A percentile compares a stretch with the other conserved stretches of the same genome.
phyloP scores from a whole-genome alignment of 805 yeast species.

The Candida coleopterorum region DNA sequence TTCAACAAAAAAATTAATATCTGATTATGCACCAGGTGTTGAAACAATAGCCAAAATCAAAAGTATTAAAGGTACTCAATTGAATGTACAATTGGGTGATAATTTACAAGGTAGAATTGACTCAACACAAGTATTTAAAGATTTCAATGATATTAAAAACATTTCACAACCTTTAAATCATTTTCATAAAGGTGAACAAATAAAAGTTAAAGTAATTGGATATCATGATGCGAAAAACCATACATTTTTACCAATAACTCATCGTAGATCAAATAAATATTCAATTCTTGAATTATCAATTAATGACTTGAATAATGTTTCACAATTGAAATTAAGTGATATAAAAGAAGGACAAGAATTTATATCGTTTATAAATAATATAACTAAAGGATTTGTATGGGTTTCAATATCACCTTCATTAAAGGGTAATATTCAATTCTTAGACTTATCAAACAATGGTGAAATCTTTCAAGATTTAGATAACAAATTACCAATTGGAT shows the following conservation, averaged over 20 bases:
- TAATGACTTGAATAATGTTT: slow-evolving; percentile 25
- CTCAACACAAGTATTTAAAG: slow-evolving; percentile 61
- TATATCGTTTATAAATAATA: slow-evolving; percentile 62
- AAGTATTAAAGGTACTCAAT: slow-evolving; percentile 64
- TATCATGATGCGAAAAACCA: slow-evolving; percentile 68
- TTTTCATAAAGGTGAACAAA: slow-evolving; percentile 53
- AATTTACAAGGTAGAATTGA: slow-evolving; percentile 78
- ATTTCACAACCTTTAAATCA: slow-evolving; percentile 51
- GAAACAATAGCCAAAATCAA: slow-evolving; percentile 56
- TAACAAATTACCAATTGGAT: slow-evolving; percentile 64
- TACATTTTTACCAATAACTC: slow-evolving; percentile 61
- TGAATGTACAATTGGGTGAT: slow-evolving; percentile 72
- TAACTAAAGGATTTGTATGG: slow-evolving; percentile 58
- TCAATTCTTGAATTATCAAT: slow-evolving; percentile 62
- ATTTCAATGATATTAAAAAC: slow-evolving; percentile 51
- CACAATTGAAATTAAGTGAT: slow-evolving; percentile 35
- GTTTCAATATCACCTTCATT: slow-evolving; percentile 64
- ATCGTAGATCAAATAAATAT: slow-evolving; percentile 47
- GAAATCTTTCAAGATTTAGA: slow-evolving; percentile 45
- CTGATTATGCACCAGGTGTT: slow-evolving; percentile 57
- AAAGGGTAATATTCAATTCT: slow-evolving; percentile 59
- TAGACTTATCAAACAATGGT: slow-evolving; percentile 59
- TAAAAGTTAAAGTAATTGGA: slow-evolving; percentile 70
- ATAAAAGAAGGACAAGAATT: slow-evolving; percentile 47
- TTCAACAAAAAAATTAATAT: slow-evolving; percentile 36